Evolutionary conservation across 78 protist genomes (phyloP), one percentile per base, ranked within the genome.

Genomic region (Dictyostelium capitatum): DNA sequence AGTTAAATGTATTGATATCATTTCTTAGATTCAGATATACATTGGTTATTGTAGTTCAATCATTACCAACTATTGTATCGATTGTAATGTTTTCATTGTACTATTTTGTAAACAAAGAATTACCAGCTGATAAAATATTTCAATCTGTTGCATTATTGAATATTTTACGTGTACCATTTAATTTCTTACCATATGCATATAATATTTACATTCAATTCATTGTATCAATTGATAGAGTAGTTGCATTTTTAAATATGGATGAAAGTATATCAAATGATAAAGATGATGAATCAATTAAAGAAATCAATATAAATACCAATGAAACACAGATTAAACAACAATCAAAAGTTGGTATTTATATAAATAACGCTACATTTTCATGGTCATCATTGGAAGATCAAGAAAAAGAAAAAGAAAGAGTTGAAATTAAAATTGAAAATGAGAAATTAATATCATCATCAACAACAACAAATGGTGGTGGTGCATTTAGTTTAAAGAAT

Each of bases 111-210:
- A 48, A 82, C 30, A 41, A 28, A 3, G 28, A 19, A 17, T 80
- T 97, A 37, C 82, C 95, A 15, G 89, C 98, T 3, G 95, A 67
- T 30, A 69, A 70, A 67, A 95, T 96, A 7, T 97, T 97, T 56
- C 90, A 96, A 10, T 72, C 97, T 0, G 80, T 97, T 17, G 51
- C 97, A 0, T 94, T 94, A n/a, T 92, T 97, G 79, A 92, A 89
- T 75, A 65, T 97, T 56, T 81, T 97, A 43, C 91, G 94, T n/a
- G 80, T 94, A 25, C 99, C 99, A 15, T 43, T 98, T 41, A 12
- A 64, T 23, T 80, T 94, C 95, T 77, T 97, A 8, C 98, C 98
- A 30, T 14, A 64, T 19, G 50, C 83, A 30, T 25, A 96, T 56
- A 75, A 54, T 37, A 2, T 77, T 15, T 3, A 50, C 8, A 92